Base-by-base conservation (phyloP, 768 basidiomycete species). In the Xerocomellus intermedius region DNA sequence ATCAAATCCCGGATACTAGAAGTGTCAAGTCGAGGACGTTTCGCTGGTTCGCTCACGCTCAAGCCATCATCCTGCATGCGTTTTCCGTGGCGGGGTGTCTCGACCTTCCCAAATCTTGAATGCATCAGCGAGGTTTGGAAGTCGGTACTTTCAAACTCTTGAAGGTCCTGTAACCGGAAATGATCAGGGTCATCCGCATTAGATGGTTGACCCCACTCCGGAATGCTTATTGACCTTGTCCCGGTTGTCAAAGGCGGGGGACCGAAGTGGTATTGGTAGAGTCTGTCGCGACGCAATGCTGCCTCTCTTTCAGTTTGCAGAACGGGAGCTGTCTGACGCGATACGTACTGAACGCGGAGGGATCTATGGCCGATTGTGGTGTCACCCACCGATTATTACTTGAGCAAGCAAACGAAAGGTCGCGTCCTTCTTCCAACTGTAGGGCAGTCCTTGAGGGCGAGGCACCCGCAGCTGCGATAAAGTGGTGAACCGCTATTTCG, bases 91-190 rank as follows among this genome's bases (percentile, higher is more conserved):
- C 21, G 51, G 53, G 38, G 28, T 13, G 38, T 33, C 22, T 32
- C 45, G 1, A 12, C 30, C 8, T n/a, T 4, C 7, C 1, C 39
- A 4, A 6, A n/a, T 22, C 43, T 35, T 6, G 30, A 17, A 38
- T 26, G 42, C 39, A 52, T 44, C 37, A 64, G 16, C 48, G 39
- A 45, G 35, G 42, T 42, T 37, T 46, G 49, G 38, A 77, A 64
- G 52, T 76, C 65, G 19, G 75, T 74, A 24, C 62, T 70, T 41
- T 68, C 46, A 50, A 82, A 83, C 16, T 79, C 78, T 42, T 77
- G 75, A 53, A 83, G 67, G 19, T 75, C 73, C 21, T 64, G 56
- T 16, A 80, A 45, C 30, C 55, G 57, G 47, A 74, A 74, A 30
- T 73, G 30, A 42, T 81, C 79, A 14, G 69, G 56, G n/a, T 69